These are phyloP conservation scores for Pichia cephalocereana DNA, from an alignment of 805 yeast genomes.

Conservation along the genomic window DNA sequence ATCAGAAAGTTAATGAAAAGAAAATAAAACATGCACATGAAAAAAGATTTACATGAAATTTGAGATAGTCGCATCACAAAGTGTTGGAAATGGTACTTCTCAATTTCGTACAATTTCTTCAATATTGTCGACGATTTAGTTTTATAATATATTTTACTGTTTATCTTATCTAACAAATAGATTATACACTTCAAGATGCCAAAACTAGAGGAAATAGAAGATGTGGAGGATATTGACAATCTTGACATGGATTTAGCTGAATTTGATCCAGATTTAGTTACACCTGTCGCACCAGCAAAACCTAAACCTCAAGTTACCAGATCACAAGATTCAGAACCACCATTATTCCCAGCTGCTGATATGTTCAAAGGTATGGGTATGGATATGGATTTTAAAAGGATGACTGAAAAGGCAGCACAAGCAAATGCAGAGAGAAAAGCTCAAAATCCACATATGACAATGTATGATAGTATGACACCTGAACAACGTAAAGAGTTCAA, in stretches of 20 bases:
- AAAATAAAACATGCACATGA: no score
- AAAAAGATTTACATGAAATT: no score
- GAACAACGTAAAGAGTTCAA: conserved; percentile 59
- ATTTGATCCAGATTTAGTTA: conserved; percentile 61
- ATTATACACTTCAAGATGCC: conserved; percentile 37
- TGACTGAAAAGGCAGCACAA: not conserved
- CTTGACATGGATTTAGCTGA: conserved; percentile 92
- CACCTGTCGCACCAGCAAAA: conserved; percentile 62
- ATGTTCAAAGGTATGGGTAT: conserved; percentile 21
- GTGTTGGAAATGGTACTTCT: no score
- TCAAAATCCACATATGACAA: conserved; percentile 5
- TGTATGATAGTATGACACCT: conserved; percentile 19
- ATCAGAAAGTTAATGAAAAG: no score
- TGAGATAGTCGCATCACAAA: no score
- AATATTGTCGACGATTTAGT: not conserved
- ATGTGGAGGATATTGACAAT: conserved; percentile 80
- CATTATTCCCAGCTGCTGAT: conserved; percentile 6
- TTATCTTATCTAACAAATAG: no score
- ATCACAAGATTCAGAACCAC: conserved; percentile 41
- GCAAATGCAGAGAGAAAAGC: not conserved
- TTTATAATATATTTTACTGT: no score
- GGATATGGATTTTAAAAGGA: not conserved
- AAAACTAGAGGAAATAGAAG: conserved; percentile 59
- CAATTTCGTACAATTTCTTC: not conserved
- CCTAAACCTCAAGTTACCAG: conserved; percentile 51